Conservation (phyloP, 1,284 basidiomycete genomes). For the Leccinum fallax region DNA sequence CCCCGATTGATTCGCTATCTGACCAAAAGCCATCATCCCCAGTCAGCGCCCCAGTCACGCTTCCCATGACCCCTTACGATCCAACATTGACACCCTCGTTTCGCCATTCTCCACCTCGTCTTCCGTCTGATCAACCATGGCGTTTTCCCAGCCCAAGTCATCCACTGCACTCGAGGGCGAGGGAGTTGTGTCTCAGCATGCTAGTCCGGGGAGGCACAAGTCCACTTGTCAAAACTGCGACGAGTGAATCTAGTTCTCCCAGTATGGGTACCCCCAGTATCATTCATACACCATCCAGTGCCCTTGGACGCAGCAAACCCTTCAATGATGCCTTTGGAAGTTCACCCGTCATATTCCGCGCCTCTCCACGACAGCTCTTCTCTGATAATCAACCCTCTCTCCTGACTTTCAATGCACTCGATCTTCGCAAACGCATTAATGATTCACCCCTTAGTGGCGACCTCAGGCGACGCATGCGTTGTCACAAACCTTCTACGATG, state of each 20-base stretch:
- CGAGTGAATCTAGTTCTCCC: slow-evolving; percentile 35
- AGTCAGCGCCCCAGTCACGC: slow-evolving; percentile 24
- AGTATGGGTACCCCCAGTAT: slow-evolving; percentile 31
- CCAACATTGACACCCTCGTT: slow-evolving; percentile 71
- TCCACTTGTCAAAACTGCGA: slow-evolving; percentile 37
- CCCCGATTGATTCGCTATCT: not conserved
- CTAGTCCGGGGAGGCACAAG: slow-evolving; percentile 48
- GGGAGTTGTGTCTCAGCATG: slow-evolving; percentile 66
- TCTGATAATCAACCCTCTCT: slow-evolving; percentile 37
- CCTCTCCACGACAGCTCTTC: slow-evolving; percentile 44
- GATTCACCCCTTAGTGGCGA: slow-evolving; percentile 36
- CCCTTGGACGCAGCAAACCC: slow-evolving; percentile 27
- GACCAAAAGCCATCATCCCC: slow-evolving; percentile 25
- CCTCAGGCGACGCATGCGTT: slow-evolving; percentile 31
- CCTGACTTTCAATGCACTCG: slow-evolving; percentile 27
- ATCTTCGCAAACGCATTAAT: slow-evolving; percentile 37
- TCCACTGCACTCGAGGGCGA: slow-evolving; percentile 61
- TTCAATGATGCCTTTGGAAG: slow-evolving; percentile 37
- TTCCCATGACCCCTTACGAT: slow-evolving; percentile 71
- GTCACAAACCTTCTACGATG: slow-evolving; percentile 38
- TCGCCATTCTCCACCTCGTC: slow-evolving; percentile 68
- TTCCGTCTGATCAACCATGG: slow-evolving; percentile 76
- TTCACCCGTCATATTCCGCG: slow-evolving; percentile 38
- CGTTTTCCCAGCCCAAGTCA: slow-evolving; percentile 72
- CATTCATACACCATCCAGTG: slow-evolving; percentile 34